Evolutionary conservation across 73 alveolate species (phyloP).

Genomic region (Tetrahymena malaccensis): DNA sequence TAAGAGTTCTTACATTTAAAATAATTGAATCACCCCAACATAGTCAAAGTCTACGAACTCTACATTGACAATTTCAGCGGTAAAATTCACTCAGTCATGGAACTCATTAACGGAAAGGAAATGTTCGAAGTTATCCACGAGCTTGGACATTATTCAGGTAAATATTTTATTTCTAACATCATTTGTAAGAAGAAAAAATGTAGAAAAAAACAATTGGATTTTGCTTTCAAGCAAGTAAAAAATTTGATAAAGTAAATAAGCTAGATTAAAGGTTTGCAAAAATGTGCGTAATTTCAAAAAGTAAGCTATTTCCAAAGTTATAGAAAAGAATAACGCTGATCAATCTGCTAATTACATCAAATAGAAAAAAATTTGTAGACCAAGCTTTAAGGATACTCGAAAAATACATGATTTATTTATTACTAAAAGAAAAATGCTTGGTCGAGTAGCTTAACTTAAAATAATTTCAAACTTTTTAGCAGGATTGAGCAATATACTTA

Average conservation of each 20-base stretch:
- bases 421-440: neutral
- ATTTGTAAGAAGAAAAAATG: neutral
- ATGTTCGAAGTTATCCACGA: constrained; percentile 34
- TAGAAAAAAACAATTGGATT: neutral
- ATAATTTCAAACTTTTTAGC: neutral
- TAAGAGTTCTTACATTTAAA: constrained; percentile 21
- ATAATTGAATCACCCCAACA: constrained; percentile 24
- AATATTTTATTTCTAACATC: neutral
- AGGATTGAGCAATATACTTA: neutral
- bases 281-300: no score
- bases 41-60: constrained; percentile 20
- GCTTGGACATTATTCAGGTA: constrained; percentile 22
- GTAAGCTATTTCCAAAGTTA: neutral
- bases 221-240: neutral
- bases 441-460: neutral
- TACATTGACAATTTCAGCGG: constrained; percentile 16
- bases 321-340: neutral
- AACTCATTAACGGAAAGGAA: constrained; percentile 12
- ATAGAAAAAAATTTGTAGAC: neutral
- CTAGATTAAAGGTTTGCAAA: neutral
- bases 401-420: neutral
- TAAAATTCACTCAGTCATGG: constrained; percentile 20
- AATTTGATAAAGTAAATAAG: neutral
- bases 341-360: neutral
- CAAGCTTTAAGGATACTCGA: neutral